Conservation (phyloP, 2,329 filamentous ascomycete genomes). For the Erysiphe pulchra region DNA sequence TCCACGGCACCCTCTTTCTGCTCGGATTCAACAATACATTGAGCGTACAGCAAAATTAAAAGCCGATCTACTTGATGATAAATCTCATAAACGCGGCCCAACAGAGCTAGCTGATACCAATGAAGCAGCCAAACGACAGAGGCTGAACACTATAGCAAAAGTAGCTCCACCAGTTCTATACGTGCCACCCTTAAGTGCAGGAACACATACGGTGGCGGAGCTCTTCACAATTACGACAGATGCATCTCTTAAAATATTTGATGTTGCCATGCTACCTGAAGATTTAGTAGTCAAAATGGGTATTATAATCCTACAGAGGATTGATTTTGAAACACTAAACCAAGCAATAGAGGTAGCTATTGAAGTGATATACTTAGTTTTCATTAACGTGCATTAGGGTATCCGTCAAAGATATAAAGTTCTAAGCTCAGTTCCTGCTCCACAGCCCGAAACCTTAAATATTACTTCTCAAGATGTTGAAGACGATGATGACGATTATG, state of each 20-base stretch:
- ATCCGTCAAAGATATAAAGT: constrained; percentile 22
- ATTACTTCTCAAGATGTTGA: constrained; percentile 36
- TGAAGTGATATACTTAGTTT: not conserved
- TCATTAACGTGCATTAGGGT: constrained; percentile 14
- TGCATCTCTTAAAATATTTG: constrained; percentile 48
- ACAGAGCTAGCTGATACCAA: constrained; percentile 44
- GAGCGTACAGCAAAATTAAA: constrained; percentile 60
- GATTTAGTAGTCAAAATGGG: constrained; percentile 58
- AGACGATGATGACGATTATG: constrained; percentile 77
- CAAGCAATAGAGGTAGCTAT: constrained; percentile 39
- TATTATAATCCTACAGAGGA: constrained; percentile 47
- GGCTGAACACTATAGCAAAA: constrained; percentile 27
- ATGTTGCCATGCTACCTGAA: constrained; percentile 54
- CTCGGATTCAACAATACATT: constrained; percentile 66
- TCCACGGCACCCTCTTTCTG: constrained; percentile 47
- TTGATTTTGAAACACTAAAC: constrained; percentile 42
- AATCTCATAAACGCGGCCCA: constrained; percentile 48
- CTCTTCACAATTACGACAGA: constrained; percentile 70
- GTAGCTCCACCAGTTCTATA: constrained; percentile 6
- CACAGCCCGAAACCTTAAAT: constrained; percentile 17
- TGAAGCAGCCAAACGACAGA: constrained; percentile 61
- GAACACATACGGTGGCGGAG: constrained; percentile 54
- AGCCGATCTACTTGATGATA: constrained; percentile 56
- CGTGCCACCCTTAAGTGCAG: constrained; percentile 44
- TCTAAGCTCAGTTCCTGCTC: constrained; percentile 9